Evolutionary conservation across 257 asterid genomes (phyloP).

Genomic region (Forsythia viridissima): DNA sequence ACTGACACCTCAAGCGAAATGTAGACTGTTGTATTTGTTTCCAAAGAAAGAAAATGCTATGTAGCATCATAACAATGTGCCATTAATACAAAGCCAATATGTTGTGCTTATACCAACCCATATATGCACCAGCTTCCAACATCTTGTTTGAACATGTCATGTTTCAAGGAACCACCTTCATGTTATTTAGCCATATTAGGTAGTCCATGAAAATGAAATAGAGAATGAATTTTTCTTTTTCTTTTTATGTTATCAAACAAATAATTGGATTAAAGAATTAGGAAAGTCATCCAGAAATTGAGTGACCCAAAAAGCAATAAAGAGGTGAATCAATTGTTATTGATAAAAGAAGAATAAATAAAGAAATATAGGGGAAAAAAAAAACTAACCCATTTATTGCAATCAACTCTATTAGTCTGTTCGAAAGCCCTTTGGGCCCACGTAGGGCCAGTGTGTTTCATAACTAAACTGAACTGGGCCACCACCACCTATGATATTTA

Average conservation of each 20-base stretch:
- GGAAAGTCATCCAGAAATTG: too few relatives aligned
- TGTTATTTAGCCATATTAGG: not conserved
- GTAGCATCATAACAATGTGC: not conserved
- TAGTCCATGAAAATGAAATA: too few relatives aligned
- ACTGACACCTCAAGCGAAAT: not conserved
- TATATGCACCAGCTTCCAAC: not conserved
- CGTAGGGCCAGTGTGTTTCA: not conserved
- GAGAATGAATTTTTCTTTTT: too few relatives aligned
- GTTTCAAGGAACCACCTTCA: not conserved
- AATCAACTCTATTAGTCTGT: too few relatives aligned
- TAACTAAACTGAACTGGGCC: conserved; percentile 27
- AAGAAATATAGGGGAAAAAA: too few relatives aligned
- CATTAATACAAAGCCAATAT: not conserved
- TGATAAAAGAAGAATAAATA: too few relatives aligned
- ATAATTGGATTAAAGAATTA: too few relatives aligned
- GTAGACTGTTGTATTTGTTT: not conserved
- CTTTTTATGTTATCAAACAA: too few relatives aligned
- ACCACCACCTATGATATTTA: conserved; percentile 32
- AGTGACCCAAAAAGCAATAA: too few relatives aligned
- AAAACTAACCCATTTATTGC: not conserved
- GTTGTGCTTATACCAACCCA: not conserved
- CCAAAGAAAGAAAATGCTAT: not conserved
- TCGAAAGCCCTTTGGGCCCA: not conserved
- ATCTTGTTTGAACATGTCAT: not conserved
- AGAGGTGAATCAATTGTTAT: too few relatives aligned